Conservation (phyloP, 2,329 filamentous ascomycete genomes). For the Fusarium tuaranense region DNA sequence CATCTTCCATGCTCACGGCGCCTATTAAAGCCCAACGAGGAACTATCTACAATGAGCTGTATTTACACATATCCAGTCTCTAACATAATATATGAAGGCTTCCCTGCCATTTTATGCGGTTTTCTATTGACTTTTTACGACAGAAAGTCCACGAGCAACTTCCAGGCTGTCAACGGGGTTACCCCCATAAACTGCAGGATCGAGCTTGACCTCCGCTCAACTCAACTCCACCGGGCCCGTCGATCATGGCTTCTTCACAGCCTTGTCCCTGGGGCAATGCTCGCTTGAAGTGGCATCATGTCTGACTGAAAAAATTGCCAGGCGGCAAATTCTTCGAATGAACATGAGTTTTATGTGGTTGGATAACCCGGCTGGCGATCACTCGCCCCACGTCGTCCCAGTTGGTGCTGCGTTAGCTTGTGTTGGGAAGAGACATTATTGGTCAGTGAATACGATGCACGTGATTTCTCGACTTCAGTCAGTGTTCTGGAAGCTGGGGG, state of each 20-base stretch:
- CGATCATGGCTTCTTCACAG: not conserved
- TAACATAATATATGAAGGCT: rapidly evolving
- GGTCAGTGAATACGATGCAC: not conserved
- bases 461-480: too few relatives aligned
- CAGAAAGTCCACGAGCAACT: not conserved
- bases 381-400: not conserved
- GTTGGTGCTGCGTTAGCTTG: not conserved
- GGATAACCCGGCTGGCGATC: not conserved
- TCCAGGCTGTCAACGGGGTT: not conserved
- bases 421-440: not conserved
- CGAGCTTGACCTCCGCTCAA: not conserved
- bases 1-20: not conserved
- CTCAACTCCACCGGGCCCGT: not conserved
- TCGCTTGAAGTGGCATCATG: not conserved
- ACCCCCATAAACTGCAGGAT: not conserved
- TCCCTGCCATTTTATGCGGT: not conserved
- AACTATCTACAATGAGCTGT: not conserved
- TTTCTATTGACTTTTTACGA: not conserved
- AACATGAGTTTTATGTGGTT: not conserved
- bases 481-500: not conserved
- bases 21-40: not conserved
- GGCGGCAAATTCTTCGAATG: not conserved
- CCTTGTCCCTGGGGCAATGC: not conserved
- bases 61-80: rapidly evolving
- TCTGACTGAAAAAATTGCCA: not conserved